Conservation (phyloP, 2,329 filamentous ascomycete genomes). For the Calonectria hawksworthii region DNA sequence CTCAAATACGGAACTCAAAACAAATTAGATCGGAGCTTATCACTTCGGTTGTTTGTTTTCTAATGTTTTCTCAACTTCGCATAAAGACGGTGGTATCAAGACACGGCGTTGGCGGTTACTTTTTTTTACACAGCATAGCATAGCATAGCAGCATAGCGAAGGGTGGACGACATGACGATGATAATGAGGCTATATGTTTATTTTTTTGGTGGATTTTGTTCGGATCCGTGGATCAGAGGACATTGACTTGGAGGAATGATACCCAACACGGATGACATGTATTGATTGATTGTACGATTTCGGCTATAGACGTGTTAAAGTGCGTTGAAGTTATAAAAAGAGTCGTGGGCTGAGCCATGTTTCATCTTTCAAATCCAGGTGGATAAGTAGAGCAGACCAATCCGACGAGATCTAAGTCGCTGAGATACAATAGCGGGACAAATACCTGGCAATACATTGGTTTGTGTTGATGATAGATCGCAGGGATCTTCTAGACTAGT, state of each 20-base stretch:
- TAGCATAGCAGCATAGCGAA: conserved; percentile 1
- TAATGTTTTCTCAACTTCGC: conserved; percentile 6
- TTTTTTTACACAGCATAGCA: conserved; percentile 17
- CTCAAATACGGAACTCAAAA: neutral
- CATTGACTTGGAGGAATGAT: conserved; percentile 39
- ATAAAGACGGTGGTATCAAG: conserved; percentile 11
- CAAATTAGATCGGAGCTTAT: neutral
- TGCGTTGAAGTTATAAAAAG: neutral
- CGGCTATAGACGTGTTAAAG: neutral
- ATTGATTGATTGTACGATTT: conserved; percentile 23
- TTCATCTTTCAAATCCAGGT: neutral
- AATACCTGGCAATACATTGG: neutral
- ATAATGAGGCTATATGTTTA: neutral
- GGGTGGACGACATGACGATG: conserved; percentile 26
- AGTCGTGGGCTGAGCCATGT: neutral
- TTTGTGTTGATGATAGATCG: neutral
- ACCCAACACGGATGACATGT: conserved; percentile 37
- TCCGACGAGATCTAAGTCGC: neutral
- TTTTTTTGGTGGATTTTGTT: conserved; percentile 17
- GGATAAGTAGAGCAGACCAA: neutral
- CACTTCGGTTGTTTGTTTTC: neutral
- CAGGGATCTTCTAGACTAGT: neutral
- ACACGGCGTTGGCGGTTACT: conserved; percentile 32
- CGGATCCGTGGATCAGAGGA: conserved; percentile 12
- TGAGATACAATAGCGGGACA: neutral